Percentiles rank a stretch among this genome's conserved stretches.
Evolutionary conservation across 2,329 filamentous ascomycete species (phyloP).

Genomic region (Thelonectria blattea): DNA sequence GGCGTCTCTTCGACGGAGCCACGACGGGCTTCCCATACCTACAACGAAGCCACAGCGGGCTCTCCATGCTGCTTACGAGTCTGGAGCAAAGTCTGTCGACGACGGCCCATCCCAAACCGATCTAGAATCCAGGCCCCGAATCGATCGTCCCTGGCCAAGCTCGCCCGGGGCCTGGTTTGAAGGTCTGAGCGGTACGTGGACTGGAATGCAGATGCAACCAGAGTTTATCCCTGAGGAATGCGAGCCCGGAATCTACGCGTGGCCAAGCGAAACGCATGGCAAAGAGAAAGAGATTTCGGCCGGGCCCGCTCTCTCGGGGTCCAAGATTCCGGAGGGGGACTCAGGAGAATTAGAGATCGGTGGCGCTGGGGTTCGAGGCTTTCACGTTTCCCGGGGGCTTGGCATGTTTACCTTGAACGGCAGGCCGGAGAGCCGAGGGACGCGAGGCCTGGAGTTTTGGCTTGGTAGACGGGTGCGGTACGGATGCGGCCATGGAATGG

Average conservation of each 20-base stretch:
- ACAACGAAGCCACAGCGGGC: background rate
- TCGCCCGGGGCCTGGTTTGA: background rate
- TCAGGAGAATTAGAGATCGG: background rate
- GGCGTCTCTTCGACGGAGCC: background rate
- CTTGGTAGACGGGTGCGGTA: constrained; percentile 1
- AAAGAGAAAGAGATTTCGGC: background rate
- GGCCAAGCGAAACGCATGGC: background rate
- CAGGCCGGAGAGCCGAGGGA: background rate
- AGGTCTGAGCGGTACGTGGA: background rate
- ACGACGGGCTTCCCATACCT: no score
- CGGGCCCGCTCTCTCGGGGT: background rate
- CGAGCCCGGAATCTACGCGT: background rate
- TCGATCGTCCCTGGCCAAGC: background rate
- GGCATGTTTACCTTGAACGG: background rate
- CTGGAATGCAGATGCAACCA: background rate
- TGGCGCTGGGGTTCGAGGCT: background rate
- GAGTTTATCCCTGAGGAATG: constrained; percentile 1
- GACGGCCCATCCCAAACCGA: background rate
- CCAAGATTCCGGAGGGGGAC: background rate
- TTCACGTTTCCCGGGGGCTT: background rate
- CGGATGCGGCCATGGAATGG: background rate
- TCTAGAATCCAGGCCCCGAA: constrained; percentile 1
- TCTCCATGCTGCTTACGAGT: background rate
- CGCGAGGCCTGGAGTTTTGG: background rate
- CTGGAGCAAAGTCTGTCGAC: background rate